phyloP scores from a whole-genome alignment of 2,329 filamentous ascomycete genomes.

The Arthrobotrys musiformis region DNA sequence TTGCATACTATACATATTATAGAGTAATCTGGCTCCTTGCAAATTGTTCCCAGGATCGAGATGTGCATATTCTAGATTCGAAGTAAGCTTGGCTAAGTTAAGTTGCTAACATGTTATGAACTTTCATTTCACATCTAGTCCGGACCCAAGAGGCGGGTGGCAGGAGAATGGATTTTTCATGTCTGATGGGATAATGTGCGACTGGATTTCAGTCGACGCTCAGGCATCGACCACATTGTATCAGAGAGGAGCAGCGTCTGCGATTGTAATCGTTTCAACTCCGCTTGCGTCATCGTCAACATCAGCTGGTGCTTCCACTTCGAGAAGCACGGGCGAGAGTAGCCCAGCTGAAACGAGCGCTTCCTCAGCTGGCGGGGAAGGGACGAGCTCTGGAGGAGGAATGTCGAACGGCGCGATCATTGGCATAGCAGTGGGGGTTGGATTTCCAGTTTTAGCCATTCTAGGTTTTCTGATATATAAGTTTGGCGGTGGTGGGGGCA shows the following conservation, averaged over 20 bases:
- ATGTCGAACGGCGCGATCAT: slow-evolving; percentile 10
- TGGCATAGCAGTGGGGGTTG: slow-evolving; percentile 6
- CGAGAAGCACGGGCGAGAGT: neutral
- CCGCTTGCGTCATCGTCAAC: neutral
- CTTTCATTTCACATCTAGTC: neutral
- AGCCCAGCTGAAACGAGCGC: neutral
- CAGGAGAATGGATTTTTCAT: neutral
- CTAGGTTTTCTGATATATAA: slow-evolving; percentile 12
- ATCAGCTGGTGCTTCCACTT: neutral
- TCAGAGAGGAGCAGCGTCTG: neutral
- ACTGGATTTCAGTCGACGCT: neutral
- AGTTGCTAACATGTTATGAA: neutral
- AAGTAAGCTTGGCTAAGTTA: neutral
- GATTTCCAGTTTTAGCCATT: neutral
- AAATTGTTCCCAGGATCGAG: too few species aligned
- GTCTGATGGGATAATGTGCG: neutral
- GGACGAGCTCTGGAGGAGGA: neutral
- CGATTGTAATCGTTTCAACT: neutral
- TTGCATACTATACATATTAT: too few species aligned
- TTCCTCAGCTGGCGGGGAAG: neutral
- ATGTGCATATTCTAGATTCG: too few species aligned
- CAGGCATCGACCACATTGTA: neutral
- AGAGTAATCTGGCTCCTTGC: too few species aligned
- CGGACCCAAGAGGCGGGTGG: neutral
- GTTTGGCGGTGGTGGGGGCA: slow-evolving; percentile 6